Percentiles rank a stretch among this genome's conserved stretches.
Evolutionary conservation across 2,329 filamentous ascomycete species (phyloP).

Genomic region (Xylaria sp.): DNA sequence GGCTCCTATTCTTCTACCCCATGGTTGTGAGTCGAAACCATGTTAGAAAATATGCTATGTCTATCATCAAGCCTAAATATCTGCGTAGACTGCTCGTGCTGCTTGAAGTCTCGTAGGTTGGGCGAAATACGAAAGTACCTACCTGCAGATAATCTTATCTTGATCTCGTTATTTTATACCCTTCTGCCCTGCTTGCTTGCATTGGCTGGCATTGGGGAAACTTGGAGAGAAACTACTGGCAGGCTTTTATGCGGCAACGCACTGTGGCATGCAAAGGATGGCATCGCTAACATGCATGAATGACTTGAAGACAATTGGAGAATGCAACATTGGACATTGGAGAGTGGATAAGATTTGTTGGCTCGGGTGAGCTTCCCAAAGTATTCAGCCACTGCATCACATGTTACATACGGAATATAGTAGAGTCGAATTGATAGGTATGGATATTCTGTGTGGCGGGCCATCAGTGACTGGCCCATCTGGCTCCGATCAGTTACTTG

Average conservation of each 20-base stretch:
- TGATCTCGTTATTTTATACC: not conserved
- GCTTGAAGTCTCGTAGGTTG: too few species aligned
- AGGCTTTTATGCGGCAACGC: not conserved
- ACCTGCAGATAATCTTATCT: not conserved
- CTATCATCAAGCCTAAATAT: too few species aligned
- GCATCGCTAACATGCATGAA: not conserved
- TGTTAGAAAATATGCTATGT: too few species aligned
- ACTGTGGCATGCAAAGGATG: not conserved
- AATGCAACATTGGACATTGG: not conserved
- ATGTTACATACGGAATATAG: not conserved
- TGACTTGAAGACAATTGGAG: not conserved
- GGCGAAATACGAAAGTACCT: too few species aligned
- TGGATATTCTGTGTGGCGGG: not conserved
- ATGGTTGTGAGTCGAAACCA: too few species aligned
- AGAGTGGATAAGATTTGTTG: not conserved
- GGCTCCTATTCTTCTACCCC: too few species aligned
- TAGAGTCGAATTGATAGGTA: not conserved
- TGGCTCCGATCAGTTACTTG: too few species aligned
- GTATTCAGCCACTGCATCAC: not conserved
- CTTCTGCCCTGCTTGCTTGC: not conserved
- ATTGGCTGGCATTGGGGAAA: not conserved
- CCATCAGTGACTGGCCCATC: not conserved
- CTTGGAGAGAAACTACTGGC: not conserved
- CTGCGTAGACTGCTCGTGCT: too few species aligned
- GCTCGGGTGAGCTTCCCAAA: not conserved